A percentile compares a stretch with the other conserved stretches of the same genome.
Evolutionary conservation across 495 filamentous ascomycete species (phyloP).

Genomic region (Xylaria sp.): DNA sequence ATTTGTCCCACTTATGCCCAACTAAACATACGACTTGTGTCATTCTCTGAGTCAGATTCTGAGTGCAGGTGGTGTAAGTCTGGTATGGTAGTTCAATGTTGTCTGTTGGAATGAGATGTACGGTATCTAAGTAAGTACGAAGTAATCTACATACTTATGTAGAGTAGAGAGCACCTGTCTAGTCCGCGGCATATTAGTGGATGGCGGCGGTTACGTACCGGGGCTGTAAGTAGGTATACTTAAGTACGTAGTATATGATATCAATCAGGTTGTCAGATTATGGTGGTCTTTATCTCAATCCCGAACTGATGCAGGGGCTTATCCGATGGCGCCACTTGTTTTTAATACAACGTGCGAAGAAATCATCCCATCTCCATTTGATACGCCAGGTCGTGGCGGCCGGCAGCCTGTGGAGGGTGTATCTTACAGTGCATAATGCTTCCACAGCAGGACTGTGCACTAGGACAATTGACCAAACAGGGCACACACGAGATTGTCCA

Average conservation of each 20-base stretch:
- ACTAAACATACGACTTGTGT: constrained; percentile 4
- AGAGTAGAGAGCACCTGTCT: not conserved
- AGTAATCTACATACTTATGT: too few relatives aligned
- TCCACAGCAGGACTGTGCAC: too few relatives aligned
- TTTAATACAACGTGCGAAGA: constrained; percentile 5
- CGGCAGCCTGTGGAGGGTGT: not conserved
- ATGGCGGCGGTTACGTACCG: not conserved
- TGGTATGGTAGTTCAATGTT: not conserved
- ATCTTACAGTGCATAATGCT: not conserved
- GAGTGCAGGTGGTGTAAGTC: too few relatives aligned
- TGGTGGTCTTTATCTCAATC: constrained; percentile 10
- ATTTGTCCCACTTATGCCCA: not conserved
- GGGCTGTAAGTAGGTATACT: too few relatives aligned
- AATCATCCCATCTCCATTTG: too few relatives aligned
- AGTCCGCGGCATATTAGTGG: not conserved
- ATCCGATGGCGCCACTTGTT: constrained; percentile 21
- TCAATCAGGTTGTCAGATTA: constrained; percentile 7
- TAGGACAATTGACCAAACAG: constrained; percentile 12
- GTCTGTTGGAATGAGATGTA: not conserved
- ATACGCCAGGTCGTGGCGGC: not conserved
- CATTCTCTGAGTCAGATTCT: not conserved
- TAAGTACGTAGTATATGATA: too few relatives aligned
- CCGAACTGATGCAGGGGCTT: constrained; percentile 21
- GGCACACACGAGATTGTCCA: constrained; percentile 21
- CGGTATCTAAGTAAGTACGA: not conserved